These are phyloP conservation scores for Aspergillus novofumigatus DNA, from an alignment of 2,329 filamentous ascomycete species.

Conservation along the genomic window DNA sequence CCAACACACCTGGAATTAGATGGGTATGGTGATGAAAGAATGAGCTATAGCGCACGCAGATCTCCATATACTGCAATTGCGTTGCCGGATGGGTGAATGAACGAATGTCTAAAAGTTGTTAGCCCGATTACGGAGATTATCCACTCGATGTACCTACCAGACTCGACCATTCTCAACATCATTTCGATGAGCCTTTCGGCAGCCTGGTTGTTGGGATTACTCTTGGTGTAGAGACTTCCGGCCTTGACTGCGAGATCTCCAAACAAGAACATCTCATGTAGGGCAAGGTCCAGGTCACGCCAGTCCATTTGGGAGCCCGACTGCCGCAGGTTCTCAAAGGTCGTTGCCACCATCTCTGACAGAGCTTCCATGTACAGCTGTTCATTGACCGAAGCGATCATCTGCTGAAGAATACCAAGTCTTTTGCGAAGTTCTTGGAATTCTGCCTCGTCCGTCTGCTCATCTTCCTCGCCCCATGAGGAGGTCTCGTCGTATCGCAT, in stretches of 20 bases:
- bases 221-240: constrained; percentile 81
- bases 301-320: constrained; percentile 76
- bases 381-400: constrained; percentile 85
- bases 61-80: constrained; percentile 96
- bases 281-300: constrained; percentile 88
- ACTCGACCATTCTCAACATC: constrained; percentile 95
- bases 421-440: constrained; percentile 92
- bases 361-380: constrained; percentile 82
- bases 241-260: constrained; percentile 89
- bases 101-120: constrained; percentile 62
- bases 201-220: constrained; percentile 71
- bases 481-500: constrained; percentile 97
- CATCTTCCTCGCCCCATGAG: constrained; percentile 88
- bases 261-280: constrained; percentile 94
- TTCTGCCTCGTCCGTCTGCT: constrained; percentile 93
- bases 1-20: constrained; percentile 79
- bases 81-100: constrained; percentile 86
- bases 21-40: constrained; percentile 85
- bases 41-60: constrained; percentile 86
- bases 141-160: constrained; percentile 54
- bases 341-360: constrained; percentile 80
- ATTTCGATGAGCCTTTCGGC: constrained; percentile 80
- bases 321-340: constrained; percentile 75
- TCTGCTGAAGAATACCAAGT: constrained; percentile 86
- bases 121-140: not conserved